A percentile compares a stretch with the other conserved stretches of the same genome.
Conservation (phyloP, 2,329 filamentous ascomycete species). For the Pseudocercospora musae region DNA sequence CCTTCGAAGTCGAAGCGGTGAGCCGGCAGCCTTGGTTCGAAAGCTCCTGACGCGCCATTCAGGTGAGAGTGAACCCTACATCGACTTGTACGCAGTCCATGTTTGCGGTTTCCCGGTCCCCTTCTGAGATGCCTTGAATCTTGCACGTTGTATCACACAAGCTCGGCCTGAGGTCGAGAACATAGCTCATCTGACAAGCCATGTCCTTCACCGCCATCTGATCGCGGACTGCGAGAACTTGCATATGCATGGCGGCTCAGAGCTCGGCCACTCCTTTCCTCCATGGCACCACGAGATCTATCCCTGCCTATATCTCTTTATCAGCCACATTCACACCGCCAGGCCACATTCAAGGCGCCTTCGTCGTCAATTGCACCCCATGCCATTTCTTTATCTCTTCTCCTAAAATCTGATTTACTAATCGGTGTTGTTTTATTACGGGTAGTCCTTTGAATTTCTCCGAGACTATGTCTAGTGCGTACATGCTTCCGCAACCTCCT, state of each 20-base stretch:
- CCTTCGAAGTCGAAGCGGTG: neutral
- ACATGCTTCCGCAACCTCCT: constrained; percentile 84
- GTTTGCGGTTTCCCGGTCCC: too few species aligned
- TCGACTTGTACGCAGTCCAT: too few species aligned
- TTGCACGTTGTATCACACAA: neutral
- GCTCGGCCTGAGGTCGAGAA: neutral
- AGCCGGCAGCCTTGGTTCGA: neutral
- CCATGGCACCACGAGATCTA: neutral
- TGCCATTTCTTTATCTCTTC: constrained; percentile 80
- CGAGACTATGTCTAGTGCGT: constrained; percentile 74
- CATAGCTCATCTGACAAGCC: neutral
- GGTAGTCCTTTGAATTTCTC: constrained; percentile 66
- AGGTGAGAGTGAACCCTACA: neutral
- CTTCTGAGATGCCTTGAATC: neutral
- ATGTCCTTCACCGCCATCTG: neutral
- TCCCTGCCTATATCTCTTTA: neutral
- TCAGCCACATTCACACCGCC: neutral
- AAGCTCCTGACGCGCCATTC: neutral
- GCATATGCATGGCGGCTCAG: neutral
- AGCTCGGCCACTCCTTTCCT: too few species aligned
- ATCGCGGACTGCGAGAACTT: neutral
- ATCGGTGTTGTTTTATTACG: constrained; percentile 76
- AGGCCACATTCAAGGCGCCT: constrained; percentile 42
- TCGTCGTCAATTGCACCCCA: constrained; percentile 75
- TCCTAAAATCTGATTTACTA: constrained; percentile 71